phyloP scores from a whole-genome alignment of 1,284 basidiomycete species.

The Sanghuangporus weigelae region DNA sequence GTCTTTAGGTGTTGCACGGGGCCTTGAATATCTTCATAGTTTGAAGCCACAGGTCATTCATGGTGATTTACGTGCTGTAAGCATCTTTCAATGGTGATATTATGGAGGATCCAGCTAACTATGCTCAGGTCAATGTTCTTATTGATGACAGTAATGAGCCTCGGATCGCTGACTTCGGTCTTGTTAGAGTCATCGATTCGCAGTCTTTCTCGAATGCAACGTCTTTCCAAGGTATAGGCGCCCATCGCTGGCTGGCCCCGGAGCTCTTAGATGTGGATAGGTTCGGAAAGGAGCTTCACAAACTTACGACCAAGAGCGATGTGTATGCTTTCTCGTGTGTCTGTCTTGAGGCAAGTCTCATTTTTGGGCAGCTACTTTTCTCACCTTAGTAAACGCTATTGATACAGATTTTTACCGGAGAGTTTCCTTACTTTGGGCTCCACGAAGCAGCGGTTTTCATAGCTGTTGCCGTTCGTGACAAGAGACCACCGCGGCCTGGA shows the following conservation, averaged over 20 bases:
- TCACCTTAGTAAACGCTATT: neutral
- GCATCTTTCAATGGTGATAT: neutral
- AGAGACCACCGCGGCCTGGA: slow-evolving; percentile 1
- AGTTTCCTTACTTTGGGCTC: neutral
- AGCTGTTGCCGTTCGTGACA: slow-evolving; percentile 7
- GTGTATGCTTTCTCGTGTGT: slow-evolving; percentile 14
- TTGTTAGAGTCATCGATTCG: slow-evolving; percentile 3
- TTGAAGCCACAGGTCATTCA: slow-evolving; percentile 6
- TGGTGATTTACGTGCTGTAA: slow-evolving; percentile 11
- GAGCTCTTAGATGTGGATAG: neutral
- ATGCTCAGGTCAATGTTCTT: slow-evolving; percentile 7
- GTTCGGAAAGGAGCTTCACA: neutral
- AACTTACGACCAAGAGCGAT: slow-evolving; percentile 1
- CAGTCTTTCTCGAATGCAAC: neutral
- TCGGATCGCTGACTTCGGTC: slow-evolving; percentile 11
- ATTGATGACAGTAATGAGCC: slow-evolving; percentile 4
- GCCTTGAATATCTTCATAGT: slow-evolving; percentile 9
- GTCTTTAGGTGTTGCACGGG: slow-evolving; percentile 3
- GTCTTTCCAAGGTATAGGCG: slow-evolving; percentile 6
- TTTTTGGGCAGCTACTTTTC: neutral
- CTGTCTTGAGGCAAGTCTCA: slow-evolving; percentile 10
- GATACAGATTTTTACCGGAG: slow-evolving; percentile 7
- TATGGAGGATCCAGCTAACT: neutral
- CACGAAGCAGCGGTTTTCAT: slow-evolving; percentile 3
- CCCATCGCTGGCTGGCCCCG: slow-evolving; percentile 11